Conservation (phyloP, 805 yeast species). For the Candida insectalens region DNA sequence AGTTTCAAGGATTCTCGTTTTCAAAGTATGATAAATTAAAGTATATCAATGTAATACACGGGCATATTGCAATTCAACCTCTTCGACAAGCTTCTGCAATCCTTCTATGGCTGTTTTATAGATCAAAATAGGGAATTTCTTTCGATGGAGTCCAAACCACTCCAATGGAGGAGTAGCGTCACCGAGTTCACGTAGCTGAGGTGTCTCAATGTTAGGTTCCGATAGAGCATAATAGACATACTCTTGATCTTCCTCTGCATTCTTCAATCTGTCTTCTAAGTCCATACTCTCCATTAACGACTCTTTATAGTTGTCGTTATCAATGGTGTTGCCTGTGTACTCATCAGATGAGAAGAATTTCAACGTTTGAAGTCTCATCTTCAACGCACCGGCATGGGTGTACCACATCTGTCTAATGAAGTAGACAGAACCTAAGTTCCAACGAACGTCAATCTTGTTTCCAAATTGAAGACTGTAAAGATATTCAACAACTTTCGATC, state of each 20-base stretch:
- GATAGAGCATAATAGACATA: conserved; percentile 55
- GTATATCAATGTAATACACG: conserved; percentile 38
- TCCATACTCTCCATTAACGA: conserved; percentile 24
- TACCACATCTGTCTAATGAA: conserved; percentile 91
- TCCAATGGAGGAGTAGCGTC: conserved; percentile 97
- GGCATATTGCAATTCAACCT: conserved; percentile 49
- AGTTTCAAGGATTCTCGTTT: conserved; percentile 1
- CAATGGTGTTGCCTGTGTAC: too few relatives aligned
- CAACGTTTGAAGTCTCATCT: conserved; percentile 42
- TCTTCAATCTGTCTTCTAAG: conserved; percentile 34
- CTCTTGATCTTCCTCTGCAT: conserved; percentile 34
- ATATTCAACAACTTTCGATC: conserved; percentile 51
- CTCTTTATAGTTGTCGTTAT: conserved; percentile 22
- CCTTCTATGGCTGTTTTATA: conserved; percentile 72
- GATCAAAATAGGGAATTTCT: conserved; percentile 75
- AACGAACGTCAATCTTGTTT: conserved; percentile 81
- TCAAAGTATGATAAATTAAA: too few relatives aligned
- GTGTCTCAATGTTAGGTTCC: conserved; percentile 80
- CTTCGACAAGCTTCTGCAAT: conserved; percentile 62
- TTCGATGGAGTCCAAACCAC: conserved; percentile 93
- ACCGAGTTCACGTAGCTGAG: conserved; percentile 84
- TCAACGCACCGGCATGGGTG: conserved; percentile 66
- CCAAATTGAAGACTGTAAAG: conserved; percentile 67
- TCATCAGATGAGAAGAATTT: conserved; percentile 24
- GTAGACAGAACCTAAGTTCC: conserved; percentile 90